Evolutionary conservation across 345 rosid genomes (phyloP), one percentile per base, ranked within the genome.

Genomic region (Gossypium anomalum): DNA sequence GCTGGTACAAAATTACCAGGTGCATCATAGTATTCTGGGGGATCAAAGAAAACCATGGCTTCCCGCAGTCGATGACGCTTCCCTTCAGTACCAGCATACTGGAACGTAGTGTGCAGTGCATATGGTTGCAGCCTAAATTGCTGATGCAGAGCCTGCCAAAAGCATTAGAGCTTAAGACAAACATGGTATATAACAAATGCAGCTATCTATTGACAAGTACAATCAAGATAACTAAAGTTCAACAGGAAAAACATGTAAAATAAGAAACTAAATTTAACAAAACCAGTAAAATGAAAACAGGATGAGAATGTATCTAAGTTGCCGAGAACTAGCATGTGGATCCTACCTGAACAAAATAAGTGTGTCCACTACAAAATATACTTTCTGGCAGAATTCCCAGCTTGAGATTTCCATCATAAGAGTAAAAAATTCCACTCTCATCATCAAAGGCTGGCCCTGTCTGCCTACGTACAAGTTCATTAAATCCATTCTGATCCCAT

Each of bases 401-500:
- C 88, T 95, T 91, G 77, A 95, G 90, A 83, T 74, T 90, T 80
- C 99, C 94, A 88, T 95, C 97, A 82, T 80, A 95, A 79, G 99
- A 94, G 75, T 93, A 93, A 38, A 82, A 87, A 79, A 95, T 93
- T 78, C 92, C 96, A 80, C 85, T 86, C 13, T 87, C 90, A 49
- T 85, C 93, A 75, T 86, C 89, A 74, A 91, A 90, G 47, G 99
- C 85, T 48, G 99, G 99, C 45, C 99, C 99, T 78, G 90, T 71
- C 88, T 93, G 94, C 80, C 77, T 90, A 70, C 86, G 89, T 62
- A 95, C 87, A 57, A 93, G 83, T 27, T 91, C 90, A 75, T 95
- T 95, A 83, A 95, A 95, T 44, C 99, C 99, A 81, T 91, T 91
- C 76, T 95, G 99, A 88, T 95, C 99, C 99, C 99, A 95, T 73